A percentile compares a stretch with the other conserved stretches of the same genome.
Evolutionary conservation across 2,329 filamentous ascomycete species (phyloP).

Genomic region (Pestalotiopsis sp.): DNA sequence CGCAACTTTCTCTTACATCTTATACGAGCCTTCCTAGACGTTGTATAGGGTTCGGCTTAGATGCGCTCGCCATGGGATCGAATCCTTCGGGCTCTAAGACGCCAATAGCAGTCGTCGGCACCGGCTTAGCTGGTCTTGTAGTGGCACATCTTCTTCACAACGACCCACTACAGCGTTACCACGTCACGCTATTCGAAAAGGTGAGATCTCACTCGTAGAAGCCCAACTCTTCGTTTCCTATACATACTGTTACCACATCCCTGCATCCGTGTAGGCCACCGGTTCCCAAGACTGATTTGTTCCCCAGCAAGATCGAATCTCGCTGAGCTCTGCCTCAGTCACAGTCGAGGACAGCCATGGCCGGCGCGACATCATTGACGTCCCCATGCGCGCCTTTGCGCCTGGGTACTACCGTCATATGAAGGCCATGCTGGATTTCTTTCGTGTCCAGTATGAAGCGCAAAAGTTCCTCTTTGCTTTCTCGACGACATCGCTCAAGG

Average conservation of each 20-base stretch:
- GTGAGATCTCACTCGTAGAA: not conserved
- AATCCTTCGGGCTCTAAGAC: not conserved
- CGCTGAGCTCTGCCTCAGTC: conserved; percentile 41
- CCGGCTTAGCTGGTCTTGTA: conserved; percentile 14
- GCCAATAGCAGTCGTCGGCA: conserved; percentile 12
- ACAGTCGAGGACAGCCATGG: conserved; percentile 32
- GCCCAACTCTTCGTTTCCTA: not conserved
- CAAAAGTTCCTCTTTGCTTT: conserved; percentile 57
- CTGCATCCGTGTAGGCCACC: not conserved
- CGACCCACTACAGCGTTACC: conserved; percentile 10
- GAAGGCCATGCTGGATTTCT: conserved; percentile 55
- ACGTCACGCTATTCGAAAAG: conserved; percentile 14
- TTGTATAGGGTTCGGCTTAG: not conserved
- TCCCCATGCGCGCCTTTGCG: conserved; percentile 40
- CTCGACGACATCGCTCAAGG: conserved; percentile 29
- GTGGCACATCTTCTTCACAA: conserved; percentile 12
- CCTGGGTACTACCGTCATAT: conserved; percentile 56
- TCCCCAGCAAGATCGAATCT: conserved; percentile 32
- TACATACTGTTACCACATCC: not conserved
- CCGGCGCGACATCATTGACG: conserved; percentile 35
- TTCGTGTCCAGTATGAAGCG: conserved; percentile 50
- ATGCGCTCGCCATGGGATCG: not conserved
- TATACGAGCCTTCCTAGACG: not conserved
- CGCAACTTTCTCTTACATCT: not conserved
- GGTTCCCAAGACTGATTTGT: not conserved